These are phyloP conservation scores for Solioccasus polychromus DNA, from an alignment of 768 basidiomycete species.

Conservation along the genomic window DNA sequence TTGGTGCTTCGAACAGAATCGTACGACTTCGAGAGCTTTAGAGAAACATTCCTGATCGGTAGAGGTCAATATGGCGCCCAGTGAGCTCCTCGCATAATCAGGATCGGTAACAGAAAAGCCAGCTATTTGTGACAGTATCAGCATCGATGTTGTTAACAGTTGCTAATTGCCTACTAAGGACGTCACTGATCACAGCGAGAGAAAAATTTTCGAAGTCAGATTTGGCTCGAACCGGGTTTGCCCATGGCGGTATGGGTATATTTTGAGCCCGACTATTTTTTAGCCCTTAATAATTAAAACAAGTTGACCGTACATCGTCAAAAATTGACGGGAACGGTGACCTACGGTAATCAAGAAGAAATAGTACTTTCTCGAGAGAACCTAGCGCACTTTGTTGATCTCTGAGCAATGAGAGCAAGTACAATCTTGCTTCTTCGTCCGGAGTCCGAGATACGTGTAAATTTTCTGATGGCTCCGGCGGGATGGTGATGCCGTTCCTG, in stretches of 20 bases:
- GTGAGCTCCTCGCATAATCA: not conserved
- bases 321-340: not conserved
- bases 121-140: not conserved
- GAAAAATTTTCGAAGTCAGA: not conserved
- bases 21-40: not conserved
- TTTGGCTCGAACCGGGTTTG: not conserved
- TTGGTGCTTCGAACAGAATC: not conserved
- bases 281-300: not conserved
- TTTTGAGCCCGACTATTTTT: not conserved
- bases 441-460: not conserved
- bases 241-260: not conserved
- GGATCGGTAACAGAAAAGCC: not conserved
- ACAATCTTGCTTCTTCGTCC: not conserved
- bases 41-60: not conserved
- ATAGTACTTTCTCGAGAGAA: conserved; percentile 4
- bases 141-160: not conserved
- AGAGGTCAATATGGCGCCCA: not conserved
- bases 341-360: conserved; percentile 8
- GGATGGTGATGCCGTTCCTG: not conserved
- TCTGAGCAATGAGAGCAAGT: not conserved
- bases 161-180: not conserved
- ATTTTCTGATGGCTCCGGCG: not conserved
- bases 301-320: not conserved
- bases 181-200: not conserved
- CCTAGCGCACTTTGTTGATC: not conserved